Conservation (phyloP, 306 rosid species). For the Pyrus betulifolia region DNA sequence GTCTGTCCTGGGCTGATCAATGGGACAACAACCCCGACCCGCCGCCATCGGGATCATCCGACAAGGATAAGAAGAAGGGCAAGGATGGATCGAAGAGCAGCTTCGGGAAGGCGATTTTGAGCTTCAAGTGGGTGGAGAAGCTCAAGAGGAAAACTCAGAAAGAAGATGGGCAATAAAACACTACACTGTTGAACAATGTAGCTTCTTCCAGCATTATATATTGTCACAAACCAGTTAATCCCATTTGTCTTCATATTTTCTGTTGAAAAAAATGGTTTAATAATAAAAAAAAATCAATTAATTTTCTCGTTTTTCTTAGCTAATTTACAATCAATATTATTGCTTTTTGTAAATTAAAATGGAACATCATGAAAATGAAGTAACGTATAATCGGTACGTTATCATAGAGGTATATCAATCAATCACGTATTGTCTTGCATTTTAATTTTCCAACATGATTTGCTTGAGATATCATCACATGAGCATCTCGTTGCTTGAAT, state of each 20-base stretch:
- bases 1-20: conserved; percentile 66
- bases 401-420: accelerated
- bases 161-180: not conserved
- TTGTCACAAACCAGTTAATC: not conserved
- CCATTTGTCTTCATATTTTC: not conserved
- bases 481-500: no score
- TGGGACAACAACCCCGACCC: conserved; percentile 61
- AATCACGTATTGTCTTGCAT: not conserved
- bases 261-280: not conserved
- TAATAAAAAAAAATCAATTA: not conserved
- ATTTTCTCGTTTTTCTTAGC: not conserved
- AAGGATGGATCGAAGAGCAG: conserved; percentile 43
- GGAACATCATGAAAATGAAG: not conserved
- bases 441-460: no score
- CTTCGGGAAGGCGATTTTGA: conserved; percentile 29
- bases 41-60: conserved; percentile 16
- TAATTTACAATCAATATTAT: not conserved
- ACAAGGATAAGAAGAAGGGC: conserved; percentile 40
- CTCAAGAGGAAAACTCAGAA: conserved; percentile 39
- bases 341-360: not conserved
- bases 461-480: accelerated
- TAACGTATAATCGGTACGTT: no score
- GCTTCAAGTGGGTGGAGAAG: conserved; percentile 57
- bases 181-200: not conserved
- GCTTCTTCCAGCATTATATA: not conserved